phyloP scores from a whole-genome alignment of 768 basidiomycete species.

The Tephrocybe rancida region DNA sequence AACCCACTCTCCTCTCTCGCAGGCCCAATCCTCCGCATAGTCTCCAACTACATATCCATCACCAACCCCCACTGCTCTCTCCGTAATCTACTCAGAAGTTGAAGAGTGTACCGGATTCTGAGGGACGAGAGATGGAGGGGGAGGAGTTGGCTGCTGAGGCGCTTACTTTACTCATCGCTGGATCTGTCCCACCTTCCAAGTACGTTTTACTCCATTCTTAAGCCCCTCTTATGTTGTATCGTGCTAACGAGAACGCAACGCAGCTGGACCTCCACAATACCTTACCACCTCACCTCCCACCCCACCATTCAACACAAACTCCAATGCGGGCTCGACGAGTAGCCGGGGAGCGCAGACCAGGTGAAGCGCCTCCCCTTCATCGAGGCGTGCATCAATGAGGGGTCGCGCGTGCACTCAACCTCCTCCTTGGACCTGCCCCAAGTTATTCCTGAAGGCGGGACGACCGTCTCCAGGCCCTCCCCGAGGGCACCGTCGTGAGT shows the following conservation, averaged over 20 bases:
- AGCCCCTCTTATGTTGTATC: neutral
- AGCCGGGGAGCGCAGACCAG: conserved; percentile 61
- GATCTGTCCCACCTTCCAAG: conserved; percentile 94
- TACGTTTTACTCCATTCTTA: conserved; percentile 35
- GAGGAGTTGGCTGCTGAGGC: conserved; percentile 90
- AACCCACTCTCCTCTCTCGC: no score
- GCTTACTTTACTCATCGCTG: conserved; percentile 85
- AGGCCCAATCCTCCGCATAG: no score
- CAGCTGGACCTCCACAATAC: no score
- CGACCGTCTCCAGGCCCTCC: conserved; percentile 67
- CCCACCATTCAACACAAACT: conserved; percentile 68
- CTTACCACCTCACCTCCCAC: no score
- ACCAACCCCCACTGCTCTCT: no score
- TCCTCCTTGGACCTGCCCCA: conserved; percentile 85
- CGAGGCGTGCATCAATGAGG: no score
- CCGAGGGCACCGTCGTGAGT: conserved; percentile 73
- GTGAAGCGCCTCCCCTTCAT: conserved; percentile 80
- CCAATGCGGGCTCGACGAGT: conserved; percentile 76
- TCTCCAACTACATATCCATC: no score
- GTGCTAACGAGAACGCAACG: no score
- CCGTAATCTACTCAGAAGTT: no score
- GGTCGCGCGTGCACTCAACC: conserved; percentile 84
- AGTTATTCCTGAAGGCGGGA: conserved; percentile 73
- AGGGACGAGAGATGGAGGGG: conserved; percentile 79
- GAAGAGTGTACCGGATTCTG: conserved; percentile 73